Evolutionary conservation across 495 filamentous ascomycete species (phyloP).

Genomic region (Talaromyces borbonicus): DNA sequence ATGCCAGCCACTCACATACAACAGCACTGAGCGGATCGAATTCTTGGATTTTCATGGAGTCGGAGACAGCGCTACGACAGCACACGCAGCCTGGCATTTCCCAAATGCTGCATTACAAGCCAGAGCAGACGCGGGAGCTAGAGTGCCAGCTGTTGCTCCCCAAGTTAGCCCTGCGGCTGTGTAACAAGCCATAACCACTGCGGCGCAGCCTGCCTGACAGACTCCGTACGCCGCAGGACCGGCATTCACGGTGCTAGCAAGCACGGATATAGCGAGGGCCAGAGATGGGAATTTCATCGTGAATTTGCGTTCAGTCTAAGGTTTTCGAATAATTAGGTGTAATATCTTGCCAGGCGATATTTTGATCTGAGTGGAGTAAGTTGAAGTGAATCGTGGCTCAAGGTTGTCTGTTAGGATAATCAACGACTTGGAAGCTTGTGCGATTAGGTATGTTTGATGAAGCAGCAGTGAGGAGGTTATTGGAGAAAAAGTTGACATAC

Average conservation of each 20-base stretch:
- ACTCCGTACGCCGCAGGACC: slow-evolving; percentile 29
- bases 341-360: neutral
- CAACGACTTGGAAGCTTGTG: too few species aligned
- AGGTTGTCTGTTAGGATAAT: too few species aligned
- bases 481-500: too few species aligned
- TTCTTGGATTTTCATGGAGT: slow-evolving; percentile 14
- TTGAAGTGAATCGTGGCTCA: too few species aligned
- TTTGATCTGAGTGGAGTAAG: too few species aligned
- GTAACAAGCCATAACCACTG: slow-evolving; percentile 43
- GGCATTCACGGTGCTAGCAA: neutral
- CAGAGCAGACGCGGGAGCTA: slow-evolving; percentile 29
- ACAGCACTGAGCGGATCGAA: too few species aligned
- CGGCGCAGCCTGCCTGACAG: slow-evolving; percentile 42
- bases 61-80: slow-evolving; percentile 21
- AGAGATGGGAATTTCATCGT: neutral
- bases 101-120: slow-evolving; percentile 43
- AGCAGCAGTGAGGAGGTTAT: too few species aligned
- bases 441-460: too few species aligned
- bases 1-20: too few species aligned
- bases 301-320: neutral
- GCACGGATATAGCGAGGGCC: neutral
- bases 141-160: slow-evolving; percentile 29
- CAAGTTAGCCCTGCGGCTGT: slow-evolving; percentile 37
- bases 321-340: neutral
- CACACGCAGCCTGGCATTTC: slow-evolving; percentile 38